Evolutionary conservation across 1,139 yeast genomes (phyloP), one percentile per base, ranked within the genome.

Genomic region (Debaryomyces robertsiae): DNA sequence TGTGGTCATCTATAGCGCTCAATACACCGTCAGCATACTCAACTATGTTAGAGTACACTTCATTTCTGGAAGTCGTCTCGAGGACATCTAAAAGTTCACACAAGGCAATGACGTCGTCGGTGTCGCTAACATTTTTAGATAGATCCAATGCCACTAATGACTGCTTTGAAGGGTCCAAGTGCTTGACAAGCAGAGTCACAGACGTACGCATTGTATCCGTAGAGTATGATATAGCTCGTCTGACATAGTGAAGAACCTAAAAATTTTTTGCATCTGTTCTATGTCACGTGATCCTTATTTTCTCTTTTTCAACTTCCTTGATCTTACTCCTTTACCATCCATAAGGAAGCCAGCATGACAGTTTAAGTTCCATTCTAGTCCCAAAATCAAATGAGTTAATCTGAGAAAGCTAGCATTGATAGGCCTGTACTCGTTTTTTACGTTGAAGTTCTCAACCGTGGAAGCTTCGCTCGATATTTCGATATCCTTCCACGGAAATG

Each of bases 31-130:
- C 43, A 32, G 57, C 53, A 42, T 54, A 65, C 3, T 45, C 38
- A 6, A 50, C 43, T 13, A 70, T 49, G n/a, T 54, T 46, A 3
- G 52, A 37, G 39, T 57, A 57, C 4, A 65, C 51, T 7, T 53
- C 47, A 6, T 41, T 37, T 17, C 50, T 49, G 6, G 60, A 44
- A 4, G 50, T 41, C 6, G 52, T 46, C 27, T 67, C 63, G 3
- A 63, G 54, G 9, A 55, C 59, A 9, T 57, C 60, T 14, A 70
- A 43, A 19, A 73, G 46, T 25, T 72, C 77, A 50, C 69, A 63
- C 25, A 73, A 58, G 1, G 64, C 61, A 9, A 53, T 46, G 4
- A 58, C 45, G 42, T 52, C 59, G 16, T 49, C 58, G 1, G 52
- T 44, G 11, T 46, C 46, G 9, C 39, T 39, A 17, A 63, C 43